Conservation (phyloP, 257 asterid genomes). For the Solanum arcanum region DNA sequence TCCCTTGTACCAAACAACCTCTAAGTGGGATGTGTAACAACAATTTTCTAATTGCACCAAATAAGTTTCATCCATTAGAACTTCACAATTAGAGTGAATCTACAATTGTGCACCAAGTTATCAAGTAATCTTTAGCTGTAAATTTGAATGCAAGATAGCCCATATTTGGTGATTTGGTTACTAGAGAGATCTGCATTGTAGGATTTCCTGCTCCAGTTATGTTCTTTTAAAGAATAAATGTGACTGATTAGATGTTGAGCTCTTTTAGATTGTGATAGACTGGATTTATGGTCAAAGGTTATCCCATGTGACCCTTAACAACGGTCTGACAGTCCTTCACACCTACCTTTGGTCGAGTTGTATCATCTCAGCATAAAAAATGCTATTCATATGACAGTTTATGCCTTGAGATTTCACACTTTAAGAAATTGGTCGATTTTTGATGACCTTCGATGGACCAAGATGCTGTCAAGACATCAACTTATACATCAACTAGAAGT, state of each 20-base stretch:
- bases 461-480: neutral
- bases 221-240: neutral
- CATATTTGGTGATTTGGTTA: neutral
- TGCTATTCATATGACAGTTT: neutral
- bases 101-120: neutral
- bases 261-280: neutral
- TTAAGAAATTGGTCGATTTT: neutral
- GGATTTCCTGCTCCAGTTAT: neutral
- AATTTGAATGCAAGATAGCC: neutral
- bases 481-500: neutral
- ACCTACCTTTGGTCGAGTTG: neutral
- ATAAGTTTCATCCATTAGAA: neutral
- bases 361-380: neutral
- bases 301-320: neutral
- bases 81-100: neutral
- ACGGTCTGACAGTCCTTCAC: neutral
- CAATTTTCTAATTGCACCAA: neutral
- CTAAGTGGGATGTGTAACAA: neutral
- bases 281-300: neutral
- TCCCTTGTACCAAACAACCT: neutral
- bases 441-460: neutral
- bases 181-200: neutral
- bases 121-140: neutral
- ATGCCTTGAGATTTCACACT: neutral
- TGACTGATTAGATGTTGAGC: neutral